phyloP scores from a whole-genome alignment of 2,329 filamentous ascomycete species.

The Chaetomium sp. region DNA sequence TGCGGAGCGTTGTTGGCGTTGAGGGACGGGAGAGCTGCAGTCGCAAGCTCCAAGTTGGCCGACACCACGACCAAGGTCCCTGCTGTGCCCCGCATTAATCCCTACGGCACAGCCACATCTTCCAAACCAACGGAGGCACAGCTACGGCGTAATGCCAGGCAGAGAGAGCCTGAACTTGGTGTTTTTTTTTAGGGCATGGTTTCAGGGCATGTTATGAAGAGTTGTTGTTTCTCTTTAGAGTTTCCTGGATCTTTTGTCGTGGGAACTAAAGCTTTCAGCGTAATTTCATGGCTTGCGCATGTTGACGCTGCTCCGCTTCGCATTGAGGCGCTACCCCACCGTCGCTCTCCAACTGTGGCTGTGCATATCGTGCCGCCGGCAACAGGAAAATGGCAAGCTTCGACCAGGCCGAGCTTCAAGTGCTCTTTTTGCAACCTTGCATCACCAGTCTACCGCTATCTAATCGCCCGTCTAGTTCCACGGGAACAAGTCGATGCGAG shows the following conservation, averaged over 20 bases:
- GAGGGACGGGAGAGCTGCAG: slow-evolving; percentile 27
- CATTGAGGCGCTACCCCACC: background rate
- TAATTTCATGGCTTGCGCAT: background rate
- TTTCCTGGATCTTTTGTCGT: background rate
- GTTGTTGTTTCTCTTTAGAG: background rate
- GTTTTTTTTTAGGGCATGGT: background rate
- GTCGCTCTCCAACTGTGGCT: background rate
- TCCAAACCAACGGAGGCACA: slow-evolving; percentile 27
- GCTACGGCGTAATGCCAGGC: slow-evolving; percentile 6
- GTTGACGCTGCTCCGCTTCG: background rate
- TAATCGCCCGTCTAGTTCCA: background rate
- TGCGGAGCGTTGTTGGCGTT: slow-evolving; percentile 24
- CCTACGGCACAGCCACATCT: slow-evolving; percentile 30
- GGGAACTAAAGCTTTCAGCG: background rate
- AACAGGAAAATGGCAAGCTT: slow-evolving; percentile 2
- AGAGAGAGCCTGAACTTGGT: background rate
- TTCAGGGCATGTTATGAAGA: background rate
- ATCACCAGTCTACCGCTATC: background rate
- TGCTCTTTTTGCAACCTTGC: background rate
- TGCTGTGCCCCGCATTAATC: slow-evolving; percentile 30
- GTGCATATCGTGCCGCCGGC: background rate
- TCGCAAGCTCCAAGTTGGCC: slow-evolving; percentile 31
- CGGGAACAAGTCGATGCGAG: background rate
- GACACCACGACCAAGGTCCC: slow-evolving; percentile 25
- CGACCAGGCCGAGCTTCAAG: background rate